These are phyloP conservation scores for Glarea lozoyensis DNA, from an alignment of 495 filamentous ascomycete species.

Conservation along the genomic window DNA sequence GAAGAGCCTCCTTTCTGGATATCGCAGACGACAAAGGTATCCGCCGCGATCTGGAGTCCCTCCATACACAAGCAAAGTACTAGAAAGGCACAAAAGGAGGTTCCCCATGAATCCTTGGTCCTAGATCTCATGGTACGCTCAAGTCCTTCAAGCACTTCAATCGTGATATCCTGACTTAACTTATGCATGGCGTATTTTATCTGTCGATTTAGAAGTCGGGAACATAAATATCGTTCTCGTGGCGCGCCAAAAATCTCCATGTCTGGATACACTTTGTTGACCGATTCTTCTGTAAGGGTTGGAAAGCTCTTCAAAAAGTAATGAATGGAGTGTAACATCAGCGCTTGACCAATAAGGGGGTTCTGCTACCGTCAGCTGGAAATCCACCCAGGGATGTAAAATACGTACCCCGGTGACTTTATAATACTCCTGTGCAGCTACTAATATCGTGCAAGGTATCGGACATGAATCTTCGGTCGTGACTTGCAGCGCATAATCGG, in stretches of 20 bases:
- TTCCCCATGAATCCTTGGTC: conserved; percentile 38
- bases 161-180: conserved; percentile 34
- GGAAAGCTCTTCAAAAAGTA: conserved; percentile 41
- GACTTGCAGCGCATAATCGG: conserved; percentile 32
- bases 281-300: conserved; percentile 32
- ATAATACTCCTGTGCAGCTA: conserved; percentile 32
- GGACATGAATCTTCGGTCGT: conserved; percentile 32
- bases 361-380: conserved; percentile 6
- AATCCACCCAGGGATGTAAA: not conserved
- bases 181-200: conserved; percentile 43
- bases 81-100: conserved; percentile 40
- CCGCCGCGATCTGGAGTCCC: conserved; percentile 37
- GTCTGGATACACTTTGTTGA: conserved; percentile 25
- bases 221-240: conserved; percentile 31
- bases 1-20: conserved; percentile 28
- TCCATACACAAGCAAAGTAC: conserved; percentile 45
- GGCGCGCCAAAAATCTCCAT: conserved; percentile 24
- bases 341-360: conserved; percentile 33
- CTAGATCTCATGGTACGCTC: conserved; percentile 38
- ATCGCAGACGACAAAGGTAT: conserved; percentile 38
- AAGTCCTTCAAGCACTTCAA: conserved; percentile 34
- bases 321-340: conserved; percentile 41
- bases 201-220: conserved; percentile 42
- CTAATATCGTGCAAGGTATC: conserved; percentile 31
- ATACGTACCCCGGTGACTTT: conserved; percentile 25